Conservation (phyloP, 2,329 filamentous ascomycete species). For the Coniochaeta sp. region DNA sequence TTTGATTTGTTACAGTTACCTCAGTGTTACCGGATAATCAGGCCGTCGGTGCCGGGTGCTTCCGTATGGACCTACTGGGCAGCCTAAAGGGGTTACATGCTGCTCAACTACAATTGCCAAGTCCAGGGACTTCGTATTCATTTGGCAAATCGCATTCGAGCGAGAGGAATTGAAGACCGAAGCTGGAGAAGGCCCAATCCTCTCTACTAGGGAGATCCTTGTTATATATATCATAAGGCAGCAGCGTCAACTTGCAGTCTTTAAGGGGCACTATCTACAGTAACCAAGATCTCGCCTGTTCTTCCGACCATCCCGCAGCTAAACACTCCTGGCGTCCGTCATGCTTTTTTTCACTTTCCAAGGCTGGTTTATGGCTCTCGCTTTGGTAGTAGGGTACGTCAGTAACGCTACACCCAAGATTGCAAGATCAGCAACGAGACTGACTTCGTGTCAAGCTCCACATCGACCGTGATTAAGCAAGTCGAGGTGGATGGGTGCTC, state of each 20-base stretch:
- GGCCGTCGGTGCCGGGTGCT: neutral
- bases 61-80: neutral
- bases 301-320: neutral
- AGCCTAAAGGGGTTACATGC: neutral
- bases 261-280: neutral
- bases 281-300: neutral
- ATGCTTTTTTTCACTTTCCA: neutral
- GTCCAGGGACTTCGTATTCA: neutral
- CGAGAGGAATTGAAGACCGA: neutral
- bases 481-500: neutral
- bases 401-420: neutral
- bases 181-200: neutral
- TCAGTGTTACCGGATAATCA: neutral
- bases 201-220: neutral
- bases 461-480: neutral
- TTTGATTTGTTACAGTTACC: neutral
- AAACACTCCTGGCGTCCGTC: neutral
- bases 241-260: neutral
- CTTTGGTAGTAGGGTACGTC: neutral
- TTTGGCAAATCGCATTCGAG: neutral
- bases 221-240: neutral
- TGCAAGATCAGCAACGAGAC: neutral
- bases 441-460: neutral
- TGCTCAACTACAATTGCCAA: neutral
- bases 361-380: neutral